Percentiles rank a stretch among this genome's conserved stretches.
Evolutionary conservation across 495 filamentous ascomycete genomes (phyloP).

Genomic region (Ramalina intermedia): DNA sequence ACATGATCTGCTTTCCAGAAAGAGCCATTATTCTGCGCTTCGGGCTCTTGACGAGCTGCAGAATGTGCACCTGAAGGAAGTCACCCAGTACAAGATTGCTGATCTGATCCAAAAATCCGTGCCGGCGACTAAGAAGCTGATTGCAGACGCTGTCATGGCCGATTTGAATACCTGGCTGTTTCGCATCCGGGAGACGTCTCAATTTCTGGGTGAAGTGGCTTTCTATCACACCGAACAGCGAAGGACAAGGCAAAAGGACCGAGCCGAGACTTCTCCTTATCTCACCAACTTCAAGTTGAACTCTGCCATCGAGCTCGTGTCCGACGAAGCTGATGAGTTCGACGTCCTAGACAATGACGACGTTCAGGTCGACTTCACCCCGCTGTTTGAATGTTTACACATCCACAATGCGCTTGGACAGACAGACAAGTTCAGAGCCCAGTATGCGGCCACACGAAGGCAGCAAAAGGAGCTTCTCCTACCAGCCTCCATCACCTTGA

Average conservation of each 20-base stretch:
- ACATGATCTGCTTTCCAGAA: constrained; percentile 74
- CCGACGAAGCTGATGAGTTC: constrained; percentile 90
- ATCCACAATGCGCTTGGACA: constrained; percentile 93
- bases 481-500: constrained; percentile 53
- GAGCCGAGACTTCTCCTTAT: constrained; percentile 54
- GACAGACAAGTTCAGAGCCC: constrained; percentile 73
- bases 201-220: constrained; percentile 90
- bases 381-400: constrained; percentile 88
- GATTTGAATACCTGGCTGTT: constrained; percentile 98
- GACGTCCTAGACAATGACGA: constrained; percentile 90
- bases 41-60: constrained; percentile 91
- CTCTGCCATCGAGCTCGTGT: constrained; percentile 87
- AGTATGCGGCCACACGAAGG: constrained; percentile 79
- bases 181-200: constrained; percentile 85
- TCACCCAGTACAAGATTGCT: constrained; percentile 88
- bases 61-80: constrained; percentile 85
- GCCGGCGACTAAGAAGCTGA: constrained; percentile 78
- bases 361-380: constrained; percentile 83
- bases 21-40: constrained; percentile 89
- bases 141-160: constrained; percentile 91
- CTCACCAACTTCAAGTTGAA: constrained; percentile 79
- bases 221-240: constrained; percentile 88
- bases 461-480: constrained; percentile 84
- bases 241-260: constrained; percentile 68
- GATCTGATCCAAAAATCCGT: constrained; percentile 92